Conservation (phyloP, 192 early-diverging fungal genomes). For the Coemansia interrupta region DNA sequence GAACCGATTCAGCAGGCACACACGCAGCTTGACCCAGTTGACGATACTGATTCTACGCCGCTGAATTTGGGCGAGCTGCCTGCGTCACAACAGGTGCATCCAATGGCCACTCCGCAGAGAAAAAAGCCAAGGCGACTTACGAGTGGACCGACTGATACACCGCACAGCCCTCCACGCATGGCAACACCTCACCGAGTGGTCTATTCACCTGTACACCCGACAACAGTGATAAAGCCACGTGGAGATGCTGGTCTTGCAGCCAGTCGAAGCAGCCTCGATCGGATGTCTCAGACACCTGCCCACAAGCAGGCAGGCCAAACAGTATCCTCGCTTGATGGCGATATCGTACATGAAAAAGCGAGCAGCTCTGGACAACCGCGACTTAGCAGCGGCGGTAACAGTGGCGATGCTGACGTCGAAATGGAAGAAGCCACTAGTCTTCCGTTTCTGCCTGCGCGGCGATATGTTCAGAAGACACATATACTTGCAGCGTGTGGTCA, state of each 20-base stretch:
- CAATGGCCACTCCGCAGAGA: constrained; percentile 15
- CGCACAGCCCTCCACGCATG: constrained; percentile 37
- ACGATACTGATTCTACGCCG: not conserved
- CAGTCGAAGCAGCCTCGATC: not conserved
- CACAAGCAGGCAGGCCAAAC: too few relatives aligned
- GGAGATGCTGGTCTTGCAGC: not conserved
- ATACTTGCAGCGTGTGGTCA: constrained; percentile 49
- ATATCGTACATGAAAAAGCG: not conserved
- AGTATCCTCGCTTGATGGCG: too few relatives aligned
- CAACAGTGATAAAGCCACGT: constrained; percentile 11
- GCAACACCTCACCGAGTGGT: constrained; percentile 49
- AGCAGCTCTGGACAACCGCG: not conserved
- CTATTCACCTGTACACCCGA: constrained; percentile 35
- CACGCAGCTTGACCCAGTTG: not conserved
- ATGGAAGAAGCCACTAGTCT: constrained; percentile 40
- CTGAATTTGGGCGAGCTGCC: not conserved
- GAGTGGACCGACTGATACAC: constrained; percentile 1
- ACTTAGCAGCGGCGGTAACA: constrained; percentile 10
- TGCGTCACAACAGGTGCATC: not conserved
- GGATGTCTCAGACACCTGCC: not conserved
- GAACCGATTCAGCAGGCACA: not conserved
- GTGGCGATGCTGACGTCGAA: constrained; percentile 30
- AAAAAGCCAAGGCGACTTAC: not conserved
- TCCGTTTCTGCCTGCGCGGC: constrained; percentile 48
- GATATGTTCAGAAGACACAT: constrained; percentile 45